Evolutionary conservation across 2,329 filamentous ascomycete species (phyloP).

Genomic region (Stagonosporopsis vannaccii): DNA sequence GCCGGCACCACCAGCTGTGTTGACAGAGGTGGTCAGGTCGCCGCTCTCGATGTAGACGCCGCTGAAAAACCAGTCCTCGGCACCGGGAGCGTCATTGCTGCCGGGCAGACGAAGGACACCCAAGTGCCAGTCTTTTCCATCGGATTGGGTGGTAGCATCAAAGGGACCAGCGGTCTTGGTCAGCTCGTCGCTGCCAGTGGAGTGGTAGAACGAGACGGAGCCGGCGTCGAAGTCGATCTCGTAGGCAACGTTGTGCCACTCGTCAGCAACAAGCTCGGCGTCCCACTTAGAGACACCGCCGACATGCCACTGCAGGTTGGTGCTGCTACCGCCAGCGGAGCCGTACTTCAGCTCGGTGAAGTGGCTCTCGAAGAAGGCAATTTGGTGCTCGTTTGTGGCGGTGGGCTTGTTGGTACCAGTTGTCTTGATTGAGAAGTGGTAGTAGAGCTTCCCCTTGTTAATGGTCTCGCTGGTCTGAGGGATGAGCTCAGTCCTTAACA

Average conservation of each 20-base stretch:
- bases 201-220: conserved; percentile 74
- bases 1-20: conserved; percentile 24
- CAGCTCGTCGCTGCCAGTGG: conserved; percentile 66
- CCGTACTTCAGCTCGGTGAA: conserved; percentile 78
- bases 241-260: conserved; percentile 80
- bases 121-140: conserved; percentile 76
- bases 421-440: conserved; percentile 74
- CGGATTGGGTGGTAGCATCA: conserved; percentile 66
- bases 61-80: conserved; percentile 75
- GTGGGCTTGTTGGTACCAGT: conserved; percentile 66
- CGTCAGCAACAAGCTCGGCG: conserved; percentile 65
- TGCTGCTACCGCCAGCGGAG: conserved; percentile 56
- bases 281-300: conserved; percentile 68
- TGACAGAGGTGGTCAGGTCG: conserved; percentile 43
- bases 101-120: conserved; percentile 72
- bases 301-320: conserved; percentile 70
- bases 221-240: conserved; percentile 71
- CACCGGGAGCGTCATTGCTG: conserved; percentile 58
- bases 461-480: conserved; percentile 72
- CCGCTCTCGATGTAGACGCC: conserved; percentile 75
- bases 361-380: conserved; percentile 71
- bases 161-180: conserved; percentile 67
- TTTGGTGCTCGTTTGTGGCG: conserved; percentile 71
- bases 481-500: conserved; percentile 77
- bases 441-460: conserved; percentile 70